Evolutionary conservation across 108 stramenopile genomes (phyloP).

Genomic region (Nannochloropsis salina): DNA sequence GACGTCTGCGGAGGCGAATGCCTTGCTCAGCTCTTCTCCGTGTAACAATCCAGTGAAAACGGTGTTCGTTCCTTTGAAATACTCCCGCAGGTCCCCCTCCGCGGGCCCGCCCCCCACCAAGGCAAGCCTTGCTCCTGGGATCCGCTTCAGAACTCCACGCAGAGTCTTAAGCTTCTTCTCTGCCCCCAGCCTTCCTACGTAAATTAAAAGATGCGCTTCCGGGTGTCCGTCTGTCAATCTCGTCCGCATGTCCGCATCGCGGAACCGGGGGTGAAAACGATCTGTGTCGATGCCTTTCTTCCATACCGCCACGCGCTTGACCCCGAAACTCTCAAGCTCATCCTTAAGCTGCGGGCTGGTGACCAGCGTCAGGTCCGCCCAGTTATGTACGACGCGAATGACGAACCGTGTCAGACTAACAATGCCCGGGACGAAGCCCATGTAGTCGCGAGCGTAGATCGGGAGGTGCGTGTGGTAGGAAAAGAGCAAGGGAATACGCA

Average conservation of each 20-base stretch:
- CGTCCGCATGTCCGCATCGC: conserved; percentile 60
- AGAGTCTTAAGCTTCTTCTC: conserved; percentile 62
- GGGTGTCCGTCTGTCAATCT: conserved; percentile 71
- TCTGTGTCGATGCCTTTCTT: neutral
- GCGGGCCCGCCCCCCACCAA: conserved; percentile 67
- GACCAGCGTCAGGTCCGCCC: conserved; percentile 84
- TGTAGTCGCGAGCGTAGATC: conserved; percentile 73
- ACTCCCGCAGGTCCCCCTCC: conserved; percentile 58
- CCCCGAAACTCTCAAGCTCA: conserved; percentile 70
- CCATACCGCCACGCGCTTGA: conserved; percentile 71
- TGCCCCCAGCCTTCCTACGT: conserved; percentile 76
- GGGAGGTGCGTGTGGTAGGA: conserved; percentile 94
- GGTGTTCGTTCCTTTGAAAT: conserved; percentile 47
- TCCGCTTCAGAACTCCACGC: conserved; percentile 52
- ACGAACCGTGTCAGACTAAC: conserved; percentile 67
- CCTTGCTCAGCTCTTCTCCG: conserved; percentile 50
- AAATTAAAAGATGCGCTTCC: conserved; percentile 75
- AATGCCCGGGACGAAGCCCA: conserved; percentile 65
- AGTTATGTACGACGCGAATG: conserved; percentile 66
- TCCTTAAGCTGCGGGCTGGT: conserved; percentile 84
- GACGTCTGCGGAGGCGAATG: conserved; percentile 63
- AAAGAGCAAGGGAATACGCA: conserved; percentile 56
- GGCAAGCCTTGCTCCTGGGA: conserved; percentile 52
- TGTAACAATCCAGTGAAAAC: conserved; percentile 48
- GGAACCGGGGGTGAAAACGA: conserved; percentile 73